phyloP scores from a whole-genome alignment of 768 basidiomycete genomes.

The Filobasidium floriforme region DNA sequence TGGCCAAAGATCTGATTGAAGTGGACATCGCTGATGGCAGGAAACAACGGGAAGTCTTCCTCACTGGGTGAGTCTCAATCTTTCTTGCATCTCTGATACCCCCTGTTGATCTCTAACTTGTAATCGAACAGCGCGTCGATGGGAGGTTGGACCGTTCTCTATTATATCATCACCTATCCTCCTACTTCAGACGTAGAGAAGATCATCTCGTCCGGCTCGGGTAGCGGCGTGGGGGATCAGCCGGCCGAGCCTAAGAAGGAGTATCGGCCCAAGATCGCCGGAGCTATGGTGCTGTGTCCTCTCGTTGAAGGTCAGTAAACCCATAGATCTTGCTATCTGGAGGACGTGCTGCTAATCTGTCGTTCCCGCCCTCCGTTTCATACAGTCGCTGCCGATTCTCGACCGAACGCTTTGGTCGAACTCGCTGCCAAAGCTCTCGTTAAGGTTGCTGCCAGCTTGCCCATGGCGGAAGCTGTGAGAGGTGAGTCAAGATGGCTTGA shows the following conservation, averaged over 20 bases:
- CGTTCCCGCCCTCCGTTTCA: not conserved
- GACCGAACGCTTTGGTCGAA: slow-evolving; percentile 36
- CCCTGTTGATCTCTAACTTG: not conserved
- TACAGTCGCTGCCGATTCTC: slow-evolving; percentile 37
- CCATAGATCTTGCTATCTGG: not conserved
- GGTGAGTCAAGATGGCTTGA: slow-evolving; percentile 23
- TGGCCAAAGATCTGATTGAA: slow-evolving; percentile 38
- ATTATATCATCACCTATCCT: slow-evolving; percentile 17
- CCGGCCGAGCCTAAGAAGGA: slow-evolving; percentile 24
- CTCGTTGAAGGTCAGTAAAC: slow-evolving; percentile 41
- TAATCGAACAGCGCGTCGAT: slow-evolving; percentile 11
- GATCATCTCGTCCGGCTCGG: slow-evolving; percentile 7
- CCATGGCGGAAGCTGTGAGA: slow-evolving; percentile 39
- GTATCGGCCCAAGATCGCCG: slow-evolving; percentile 38
- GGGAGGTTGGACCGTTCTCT: slow-evolving; percentile 20
- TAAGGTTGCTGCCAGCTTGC: slow-evolving; percentile 37
- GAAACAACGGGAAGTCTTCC: slow-evolving; percentile 43
- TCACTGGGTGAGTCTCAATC: slow-evolving; percentile 41
- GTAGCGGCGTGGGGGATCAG: not conserved
- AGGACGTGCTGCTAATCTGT: not conserved
- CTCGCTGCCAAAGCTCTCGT: slow-evolving; percentile 32
- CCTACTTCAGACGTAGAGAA: slow-evolving; percentile 14
- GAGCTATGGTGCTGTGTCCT: slow-evolving; percentile 44
- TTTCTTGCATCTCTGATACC: not conserved
- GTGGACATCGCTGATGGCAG: slow-evolving; percentile 33